Evolutionary conservation across 108 stramenopile genomes (phyloP), one percentile per base, ranked within the genome.

Genomic region (Chaetoceros tenuissimus): DNA sequence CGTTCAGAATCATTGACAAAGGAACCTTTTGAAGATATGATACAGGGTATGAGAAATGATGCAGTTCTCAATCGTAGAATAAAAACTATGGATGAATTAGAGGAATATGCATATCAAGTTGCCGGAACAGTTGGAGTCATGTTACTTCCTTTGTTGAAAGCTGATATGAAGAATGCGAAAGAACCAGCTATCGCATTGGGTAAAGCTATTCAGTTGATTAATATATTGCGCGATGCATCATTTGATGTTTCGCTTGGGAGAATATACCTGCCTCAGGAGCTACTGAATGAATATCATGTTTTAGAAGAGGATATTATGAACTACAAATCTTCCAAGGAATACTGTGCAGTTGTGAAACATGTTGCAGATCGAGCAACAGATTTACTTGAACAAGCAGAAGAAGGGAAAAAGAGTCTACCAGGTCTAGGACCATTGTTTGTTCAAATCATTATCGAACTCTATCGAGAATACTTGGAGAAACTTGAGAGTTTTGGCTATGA

Each of bases 101-200:
- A 66, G 21, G 24, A 54, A 2, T 66, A 66, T 30, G 64, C 52
- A 30, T 66, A 66, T 61, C 64, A 61, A 61, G 64, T 66, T 18
- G 64, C 64, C n/a, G 64, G 64, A 1, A 66, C 64, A 17, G 64
- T 66, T 3, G 64, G 64, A 0, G 28, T 61, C 26, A 66, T 66
- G 64, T 44, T 66, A 2, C 31, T 66, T 16, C 64, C 64, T 2
- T 44, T 66, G 3, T 30, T 66, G 0, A 24, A 61, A 0, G 54
- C 60, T 13, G 46, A 57, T 57, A n/a, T 45, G 16, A 24, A 50
- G 0, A 51, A n/a, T 16, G 59, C 64, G 25, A 49, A 22, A 24
- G 64, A 30, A 59, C 59, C 64, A 31, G 64, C 64, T 1, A 60
- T 61, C 22, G 50, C 59, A 13, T 31, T 66, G 26, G 64, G 64